phyloP scores from a whole-genome alignment of 345 rosid species.

The Arabis alpina region DNA sequence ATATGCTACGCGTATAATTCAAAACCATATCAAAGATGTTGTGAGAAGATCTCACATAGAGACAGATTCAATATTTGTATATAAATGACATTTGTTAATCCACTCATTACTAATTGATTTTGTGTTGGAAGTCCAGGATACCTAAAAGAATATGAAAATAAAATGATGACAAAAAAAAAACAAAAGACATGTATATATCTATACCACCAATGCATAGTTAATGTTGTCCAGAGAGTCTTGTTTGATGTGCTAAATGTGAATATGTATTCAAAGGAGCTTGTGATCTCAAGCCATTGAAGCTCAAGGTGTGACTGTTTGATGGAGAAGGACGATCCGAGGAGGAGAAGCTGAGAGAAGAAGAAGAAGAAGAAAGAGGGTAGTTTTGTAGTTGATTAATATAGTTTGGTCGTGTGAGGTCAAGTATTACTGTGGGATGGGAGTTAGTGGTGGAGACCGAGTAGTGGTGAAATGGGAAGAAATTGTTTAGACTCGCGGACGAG shows the following conservation, averaged over 20 bases:
- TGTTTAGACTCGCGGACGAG: conserved; percentile 31
- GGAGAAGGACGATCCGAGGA: conserved; percentile 34
- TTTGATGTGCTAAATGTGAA: conserved; percentile 35
- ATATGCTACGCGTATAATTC: too few relatives aligned
- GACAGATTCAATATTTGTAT: not conserved
- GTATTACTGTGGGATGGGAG: conserved; percentile 66
- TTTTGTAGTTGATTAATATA: conserved; percentile 38
- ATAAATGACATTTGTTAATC: not conserved
- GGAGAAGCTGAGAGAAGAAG: conserved; percentile 52
- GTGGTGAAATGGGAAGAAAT: conserved; percentile 42
- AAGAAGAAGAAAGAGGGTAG: conserved; percentile 38
- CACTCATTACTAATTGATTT: not conserved
- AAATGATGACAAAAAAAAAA: not conserved
- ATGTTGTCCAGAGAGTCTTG: conserved; percentile 28
- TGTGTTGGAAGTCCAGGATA: not conserved
- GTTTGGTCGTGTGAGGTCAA: conserved; percentile 61
- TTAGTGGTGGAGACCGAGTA: conserved; percentile 53
- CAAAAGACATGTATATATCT: not conserved
- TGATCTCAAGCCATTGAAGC: conserved; percentile 37
- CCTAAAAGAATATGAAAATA: not conserved
- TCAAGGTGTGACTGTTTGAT: conserved; percentile 26
- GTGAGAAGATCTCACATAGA: not conserved
- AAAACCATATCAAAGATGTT: too few relatives aligned
- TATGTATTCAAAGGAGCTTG: conserved; percentile 34
- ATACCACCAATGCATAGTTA: not conserved